phyloP scores from a whole-genome alignment of 345 rosid species.

The Microcos paniculata region DNA sequence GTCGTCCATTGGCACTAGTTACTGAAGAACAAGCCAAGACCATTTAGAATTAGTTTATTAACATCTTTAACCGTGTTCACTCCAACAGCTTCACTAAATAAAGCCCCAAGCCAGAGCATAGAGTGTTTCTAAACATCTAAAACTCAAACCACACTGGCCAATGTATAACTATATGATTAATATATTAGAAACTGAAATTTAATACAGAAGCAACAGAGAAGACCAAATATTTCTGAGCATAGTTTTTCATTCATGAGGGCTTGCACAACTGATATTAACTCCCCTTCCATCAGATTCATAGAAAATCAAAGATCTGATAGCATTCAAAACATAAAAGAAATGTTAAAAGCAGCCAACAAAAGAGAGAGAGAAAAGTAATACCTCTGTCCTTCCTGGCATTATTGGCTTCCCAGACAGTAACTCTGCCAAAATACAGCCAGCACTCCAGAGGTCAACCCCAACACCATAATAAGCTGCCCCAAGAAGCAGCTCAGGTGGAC shows the following conservation, averaged over 20 bases:
- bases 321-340: background rate
- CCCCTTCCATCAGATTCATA: background rate
- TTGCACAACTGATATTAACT: background rate
- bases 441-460: constrained; percentile 95
- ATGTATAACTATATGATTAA: background rate
- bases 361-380: constrained; percentile 19
- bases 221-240: constrained; percentile 5
- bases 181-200: background rate
- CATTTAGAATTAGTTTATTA: background rate
- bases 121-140: background rate
- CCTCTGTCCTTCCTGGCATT: constrained; percentile 95
- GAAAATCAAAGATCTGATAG: constrained; percentile 2
- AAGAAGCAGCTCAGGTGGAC: constrained; percentile 92
- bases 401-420: constrained; percentile 83
- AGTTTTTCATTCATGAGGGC: background rate
- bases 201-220: constrained; percentile 11
- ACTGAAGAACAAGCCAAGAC: background rate
- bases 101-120: background rate
- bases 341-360: background rate
- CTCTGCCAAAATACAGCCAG: constrained; percentile 94
- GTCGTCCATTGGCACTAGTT: background rate
- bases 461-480: constrained; percentile 73
- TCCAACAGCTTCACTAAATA: background rate
- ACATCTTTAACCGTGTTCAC: background rate
- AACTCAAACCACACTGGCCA: background rate